Conservation (phyloP, 441 rosid species). For the Adansonia gregorii region DNA sequence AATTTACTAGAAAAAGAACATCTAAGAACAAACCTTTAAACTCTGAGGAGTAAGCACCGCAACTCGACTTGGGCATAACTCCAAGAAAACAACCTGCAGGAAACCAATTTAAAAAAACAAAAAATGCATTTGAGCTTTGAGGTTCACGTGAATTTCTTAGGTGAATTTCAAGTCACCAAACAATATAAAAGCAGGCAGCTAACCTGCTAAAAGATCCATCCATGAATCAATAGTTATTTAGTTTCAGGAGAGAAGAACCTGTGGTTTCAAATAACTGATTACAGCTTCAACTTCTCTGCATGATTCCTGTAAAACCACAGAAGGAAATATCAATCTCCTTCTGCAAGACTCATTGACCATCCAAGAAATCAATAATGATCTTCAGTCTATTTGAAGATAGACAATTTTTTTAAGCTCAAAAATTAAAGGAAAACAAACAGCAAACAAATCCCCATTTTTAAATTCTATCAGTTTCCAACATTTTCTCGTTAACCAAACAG, state of each 20-base stretch:
- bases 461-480: constrained; percentile 21
- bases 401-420: neutral
- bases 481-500: constrained; percentile 33
- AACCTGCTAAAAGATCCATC: constrained; percentile 31
- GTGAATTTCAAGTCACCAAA: neutral
- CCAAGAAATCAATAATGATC: neutral
- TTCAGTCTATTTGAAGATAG: neutral
- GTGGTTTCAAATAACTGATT: constrained; percentile 74
- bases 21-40: constrained; percentile 61
- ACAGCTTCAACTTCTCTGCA: constrained; percentile 88
- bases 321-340: constrained; percentile 16
- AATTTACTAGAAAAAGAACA: neutral
- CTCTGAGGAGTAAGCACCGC: constrained; percentile 77
- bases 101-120: neutral
- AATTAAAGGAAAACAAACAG: neutral
- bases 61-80: constrained; percentile 84
- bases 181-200: constrained; percentile 32
- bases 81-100: constrained; percentile 85
- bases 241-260: constrained; percentile 58
- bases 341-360: constrained; percentile 13
- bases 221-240: constrained; percentile 33
- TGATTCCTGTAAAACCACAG: constrained; percentile 66
- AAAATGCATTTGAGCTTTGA: constrained; percentile 15
- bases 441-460: neutral
- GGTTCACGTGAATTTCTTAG: constrained; percentile 11